Conservation (phyloP, 2,329 filamentous ascomycete species). For the Esteya vermicola region DNA sequence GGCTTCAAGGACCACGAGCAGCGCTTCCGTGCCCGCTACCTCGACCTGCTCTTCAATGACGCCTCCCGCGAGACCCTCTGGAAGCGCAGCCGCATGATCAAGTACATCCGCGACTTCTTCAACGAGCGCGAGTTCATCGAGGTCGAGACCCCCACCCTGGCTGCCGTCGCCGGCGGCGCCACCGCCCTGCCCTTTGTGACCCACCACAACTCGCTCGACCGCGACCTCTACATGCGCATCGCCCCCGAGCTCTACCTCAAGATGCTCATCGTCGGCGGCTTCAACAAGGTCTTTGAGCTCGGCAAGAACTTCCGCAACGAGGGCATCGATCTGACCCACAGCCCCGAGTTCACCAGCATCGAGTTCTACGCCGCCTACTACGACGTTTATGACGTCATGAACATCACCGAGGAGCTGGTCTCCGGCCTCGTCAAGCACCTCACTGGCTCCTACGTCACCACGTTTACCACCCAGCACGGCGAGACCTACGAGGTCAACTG, state of each 20-base stretch:
- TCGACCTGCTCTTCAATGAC: constrained; percentile 96
- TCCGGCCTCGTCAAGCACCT: constrained; percentile 79
- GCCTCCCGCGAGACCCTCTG: constrained; percentile 69
- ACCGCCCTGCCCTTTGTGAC: constrained; percentile 92
- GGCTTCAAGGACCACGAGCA: constrained; percentile 94
- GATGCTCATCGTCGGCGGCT: constrained; percentile 85
- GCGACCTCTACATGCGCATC: constrained; percentile 89
- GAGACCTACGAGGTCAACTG: constrained; percentile 89
- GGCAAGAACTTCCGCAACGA: constrained; percentile 87
- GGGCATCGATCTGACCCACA: constrained; percentile 84
- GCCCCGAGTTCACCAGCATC: constrained; percentile 94
- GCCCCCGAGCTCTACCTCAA: constrained; percentile 95
- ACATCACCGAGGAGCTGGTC: constrained; percentile 85
- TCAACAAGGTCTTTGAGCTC: constrained; percentile 91
- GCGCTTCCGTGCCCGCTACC: constrained; percentile 81
- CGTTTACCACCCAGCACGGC: constrained; percentile 73
- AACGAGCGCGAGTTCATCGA: constrained; percentile 80
- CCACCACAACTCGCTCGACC: constrained; percentile 89
- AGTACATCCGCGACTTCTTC: constrained; percentile 79
- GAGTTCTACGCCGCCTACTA: constrained; percentile 96
- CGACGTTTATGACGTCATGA: constrained; percentile 83
- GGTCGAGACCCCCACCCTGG: constrained; percentile 96
- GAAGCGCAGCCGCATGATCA: constrained; percentile 75
- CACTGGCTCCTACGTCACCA: constrained; percentile 72
- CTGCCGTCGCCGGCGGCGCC: constrained; percentile 85